phyloP scores from a whole-genome alignment of 1,139 yeast species.

The Zygosaccharomyces pseudobailii region DNA sequence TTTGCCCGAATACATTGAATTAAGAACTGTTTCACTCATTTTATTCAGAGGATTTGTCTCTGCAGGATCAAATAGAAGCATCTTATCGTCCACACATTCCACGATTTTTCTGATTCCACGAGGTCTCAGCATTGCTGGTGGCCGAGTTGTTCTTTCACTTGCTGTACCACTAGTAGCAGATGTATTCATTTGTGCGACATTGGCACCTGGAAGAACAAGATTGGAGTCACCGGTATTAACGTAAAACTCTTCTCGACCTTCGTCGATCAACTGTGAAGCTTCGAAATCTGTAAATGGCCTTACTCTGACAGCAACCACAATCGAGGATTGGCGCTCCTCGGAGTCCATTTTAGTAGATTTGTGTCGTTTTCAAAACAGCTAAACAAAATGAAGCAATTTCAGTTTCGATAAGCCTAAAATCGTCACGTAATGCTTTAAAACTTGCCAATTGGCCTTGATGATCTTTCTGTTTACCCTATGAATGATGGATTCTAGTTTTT shows the following conservation, averaged over 20 bases:
- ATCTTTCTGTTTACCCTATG: background rate
- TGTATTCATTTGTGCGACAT: background rate
- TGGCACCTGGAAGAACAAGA: conserved; percentile 18
- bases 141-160: conserved; percentile 3
- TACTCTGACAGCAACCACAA: conserved; percentile 75
- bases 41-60: conserved; percentile 62
- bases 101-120: conserved; percentile 65
- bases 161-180: background rate
- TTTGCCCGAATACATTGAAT: conserved; percentile 30
- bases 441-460: background rate
- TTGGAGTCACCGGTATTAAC: conserved; percentile 21
- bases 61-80: conserved; percentile 85
- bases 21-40: conserved; percentile 57
- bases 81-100: conserved; percentile 79
- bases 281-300: conserved; percentile 75
- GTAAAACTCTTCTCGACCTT: conserved; percentile 25
- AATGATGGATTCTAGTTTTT: background rate
- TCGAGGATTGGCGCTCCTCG: conserved; percentile 52
- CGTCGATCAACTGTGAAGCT: conserved; percentile 41
- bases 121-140: conserved; percentile 36
- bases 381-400: background rate
- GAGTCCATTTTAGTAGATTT: conserved; percentile 1
- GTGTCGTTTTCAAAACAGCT: background rate
- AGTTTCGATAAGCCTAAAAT: background rate
- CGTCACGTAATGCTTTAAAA: background rate